Evolutionary conservation across 2,329 filamentous ascomycete genomes (phyloP).

Genomic region (Fusarium neocosmosporiellum): DNA sequence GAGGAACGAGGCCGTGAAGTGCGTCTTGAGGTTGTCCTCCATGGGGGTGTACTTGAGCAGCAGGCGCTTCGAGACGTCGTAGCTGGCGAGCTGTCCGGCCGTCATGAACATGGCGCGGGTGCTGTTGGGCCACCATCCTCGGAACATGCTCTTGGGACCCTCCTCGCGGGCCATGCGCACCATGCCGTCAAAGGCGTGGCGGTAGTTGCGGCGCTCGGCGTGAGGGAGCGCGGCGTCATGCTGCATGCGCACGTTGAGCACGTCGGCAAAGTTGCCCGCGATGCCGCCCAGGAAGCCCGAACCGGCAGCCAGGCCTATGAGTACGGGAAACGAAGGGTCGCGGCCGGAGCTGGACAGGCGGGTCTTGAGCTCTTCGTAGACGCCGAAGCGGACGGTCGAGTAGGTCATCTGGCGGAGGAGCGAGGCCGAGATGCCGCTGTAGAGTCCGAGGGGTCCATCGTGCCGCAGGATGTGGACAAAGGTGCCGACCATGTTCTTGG

Average conservation of each 20-base stretch:
- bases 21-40: constrained; percentile 77
- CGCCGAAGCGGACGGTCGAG: constrained; percentile 93
- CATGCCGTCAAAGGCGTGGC: constrained; percentile 87
- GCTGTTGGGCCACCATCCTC: constrained; percentile 86
- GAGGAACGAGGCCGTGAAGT: constrained; percentile 81
- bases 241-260: constrained; percentile 98
- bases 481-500: constrained; percentile 86
- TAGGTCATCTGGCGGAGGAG: constrained; percentile 95
- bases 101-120: constrained; percentile 89
- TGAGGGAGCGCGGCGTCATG: constrained; percentile 83
- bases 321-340: constrained; percentile 76
- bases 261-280: constrained; percentile 93
- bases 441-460: constrained; percentile 84
- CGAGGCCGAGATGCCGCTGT: constrained; percentile 91
- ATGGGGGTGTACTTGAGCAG: constrained; percentile 75
- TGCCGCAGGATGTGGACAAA: constrained; percentile 82
- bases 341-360: constrained; percentile 57
- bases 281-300: constrained; percentile 92
- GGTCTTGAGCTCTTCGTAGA: constrained; percentile 93
- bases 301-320: constrained; percentile 83
- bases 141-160: constrained; percentile 80
- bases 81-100: constrained; percentile 83
- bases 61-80: constrained; percentile 82
- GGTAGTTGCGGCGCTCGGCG: constrained; percentile 85
- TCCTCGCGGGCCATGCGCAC: constrained; percentile 89